phyloP scores from a whole-genome alignment of 2,329 filamentous ascomycete genomes.

The Beauveria bassiana region DNA sequence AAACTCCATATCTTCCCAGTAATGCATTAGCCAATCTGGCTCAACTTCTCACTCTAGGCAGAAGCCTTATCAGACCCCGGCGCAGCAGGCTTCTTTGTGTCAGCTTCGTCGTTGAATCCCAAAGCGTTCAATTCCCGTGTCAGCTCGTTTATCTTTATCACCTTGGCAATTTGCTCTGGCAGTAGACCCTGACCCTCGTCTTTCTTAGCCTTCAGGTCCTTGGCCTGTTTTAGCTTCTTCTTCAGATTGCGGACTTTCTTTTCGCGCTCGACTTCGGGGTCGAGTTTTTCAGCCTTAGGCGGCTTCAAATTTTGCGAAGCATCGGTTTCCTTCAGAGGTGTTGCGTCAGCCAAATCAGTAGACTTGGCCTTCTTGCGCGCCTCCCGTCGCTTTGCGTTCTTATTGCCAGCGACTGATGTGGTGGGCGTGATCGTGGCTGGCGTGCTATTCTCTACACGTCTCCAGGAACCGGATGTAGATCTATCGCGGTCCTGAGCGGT shows the following conservation, averaged over 20 bases:
- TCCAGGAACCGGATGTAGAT: background rate
- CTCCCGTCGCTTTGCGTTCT: slow-evolving; percentile 74
- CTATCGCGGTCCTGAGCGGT: background rate
- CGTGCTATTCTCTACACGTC: background rate
- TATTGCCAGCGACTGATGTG: slow-evolving; percentile 50
- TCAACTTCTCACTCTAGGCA: background rate
- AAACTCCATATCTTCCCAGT: background rate
- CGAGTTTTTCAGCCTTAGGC: slow-evolving; percentile 37
- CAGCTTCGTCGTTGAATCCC: slow-evolving; percentile 74
- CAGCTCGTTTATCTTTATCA: slow-evolving; percentile 93
- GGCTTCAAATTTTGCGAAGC: slow-evolving; percentile 41
- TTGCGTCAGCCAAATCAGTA: slow-evolving; percentile 32
- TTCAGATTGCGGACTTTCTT: slow-evolving; percentile 88
- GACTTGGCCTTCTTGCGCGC: slow-evolving; percentile 48
- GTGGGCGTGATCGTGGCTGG: background rate
- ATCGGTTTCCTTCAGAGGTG: slow-evolving; percentile 32
- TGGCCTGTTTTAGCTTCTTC: slow-evolving; percentile 93
- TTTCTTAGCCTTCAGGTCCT: slow-evolving; percentile 84
- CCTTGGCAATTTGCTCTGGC: slow-evolving; percentile 93
- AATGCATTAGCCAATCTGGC: background rate
- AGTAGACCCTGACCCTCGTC: slow-evolving; percentile 75
- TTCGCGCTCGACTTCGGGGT: slow-evolving; percentile 71
- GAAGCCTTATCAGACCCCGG: background rate
- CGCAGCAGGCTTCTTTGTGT: slow-evolving; percentile 34
- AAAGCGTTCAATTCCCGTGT: slow-evolving; percentile 79